Evolutionary conservation across 805 yeast genomes (phyloP).

Genomic region (Candida tibetensis): DNA sequence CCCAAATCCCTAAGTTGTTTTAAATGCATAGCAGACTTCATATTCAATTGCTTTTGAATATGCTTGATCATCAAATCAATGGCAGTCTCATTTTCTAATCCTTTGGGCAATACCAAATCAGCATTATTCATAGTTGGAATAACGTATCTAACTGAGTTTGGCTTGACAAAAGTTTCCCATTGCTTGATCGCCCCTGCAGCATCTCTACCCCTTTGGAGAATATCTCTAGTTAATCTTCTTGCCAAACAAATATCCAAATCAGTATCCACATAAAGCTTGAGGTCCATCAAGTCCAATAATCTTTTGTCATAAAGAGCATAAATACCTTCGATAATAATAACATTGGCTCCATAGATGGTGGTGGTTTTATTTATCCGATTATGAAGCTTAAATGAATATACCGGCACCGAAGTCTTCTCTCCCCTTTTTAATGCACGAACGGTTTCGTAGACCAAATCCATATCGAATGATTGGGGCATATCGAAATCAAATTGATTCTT

Average conservation of each 20-base stretch:
- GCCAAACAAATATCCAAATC: slow-evolving; percentile 92
- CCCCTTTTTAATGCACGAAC: slow-evolving; percentile 72
- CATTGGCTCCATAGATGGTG: slow-evolving; percentile 90
- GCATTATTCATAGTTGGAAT: slow-evolving; percentile 76
- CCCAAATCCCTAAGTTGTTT: slow-evolving; percentile 61
- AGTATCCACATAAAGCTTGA: slow-evolving; percentile 89
- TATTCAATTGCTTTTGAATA: slow-evolving; percentile 64
- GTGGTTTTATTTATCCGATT: slow-evolving; percentile 61
- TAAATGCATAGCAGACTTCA: slow-evolving; percentile 68
- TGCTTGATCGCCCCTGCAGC: slow-evolving; percentile 77
- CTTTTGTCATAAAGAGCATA: slow-evolving; percentile 74
- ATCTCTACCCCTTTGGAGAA: slow-evolving; percentile 81
- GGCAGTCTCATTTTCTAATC: slow-evolving; percentile 79
- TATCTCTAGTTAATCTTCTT: slow-evolving; percentile 83
- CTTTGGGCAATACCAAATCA: slow-evolving; percentile 87
- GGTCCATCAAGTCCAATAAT: slow-evolving; percentile 71
- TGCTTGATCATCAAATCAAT: slow-evolving; percentile 77
- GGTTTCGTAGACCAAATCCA: slow-evolving; percentile 65
- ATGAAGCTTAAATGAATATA: slow-evolving; percentile 67
- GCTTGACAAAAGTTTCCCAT: slow-evolving; percentile 90
- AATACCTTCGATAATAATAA: slow-evolving; percentile 88
- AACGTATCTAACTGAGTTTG: slow-evolving; percentile 76
- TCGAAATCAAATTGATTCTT: slow-evolving; percentile 80
- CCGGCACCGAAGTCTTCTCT: slow-evolving; percentile 39
- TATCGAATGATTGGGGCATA: slow-evolving; percentile 77